Conservation (phyloP, 2,329 filamentous ascomycete species). For the Fusarium subglutinans region DNA sequence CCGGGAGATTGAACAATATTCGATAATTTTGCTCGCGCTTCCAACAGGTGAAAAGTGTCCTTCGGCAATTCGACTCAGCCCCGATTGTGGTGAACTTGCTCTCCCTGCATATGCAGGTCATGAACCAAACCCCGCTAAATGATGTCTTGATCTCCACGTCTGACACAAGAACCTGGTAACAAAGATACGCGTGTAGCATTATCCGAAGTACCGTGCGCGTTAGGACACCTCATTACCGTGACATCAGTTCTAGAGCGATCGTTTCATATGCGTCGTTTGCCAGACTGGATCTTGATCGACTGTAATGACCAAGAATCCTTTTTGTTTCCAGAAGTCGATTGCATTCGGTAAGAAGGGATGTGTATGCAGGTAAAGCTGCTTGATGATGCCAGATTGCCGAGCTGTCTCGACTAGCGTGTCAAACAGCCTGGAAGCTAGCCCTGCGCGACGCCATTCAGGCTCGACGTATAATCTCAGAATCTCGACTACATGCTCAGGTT, state of each 20-base stretch:
- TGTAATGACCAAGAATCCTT: slow-evolving; percentile 31
- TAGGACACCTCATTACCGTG: background rate
- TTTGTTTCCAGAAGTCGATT: slow-evolving; percentile 39
- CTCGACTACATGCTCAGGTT: slow-evolving; percentile 34
- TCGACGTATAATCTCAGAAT: slow-evolving; percentile 43
- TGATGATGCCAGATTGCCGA: slow-evolving; percentile 20
- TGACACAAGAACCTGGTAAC: background rate
- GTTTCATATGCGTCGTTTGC: slow-evolving; percentile 44
- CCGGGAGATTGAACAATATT: background rate
- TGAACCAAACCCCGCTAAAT: background rate
- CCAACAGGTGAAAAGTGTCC: background rate
- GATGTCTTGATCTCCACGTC: background rate
- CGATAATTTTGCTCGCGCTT: background rate
- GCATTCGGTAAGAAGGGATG: slow-evolving; percentile 43
- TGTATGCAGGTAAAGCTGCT: slow-evolving; percentile 42
- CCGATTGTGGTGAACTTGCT: background rate
- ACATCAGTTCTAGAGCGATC: background rate
- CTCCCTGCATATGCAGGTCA: background rate
- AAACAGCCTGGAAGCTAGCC: slow-evolving; percentile 41
- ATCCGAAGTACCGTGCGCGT: background rate
- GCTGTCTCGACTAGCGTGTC: slow-evolving; percentile 25
- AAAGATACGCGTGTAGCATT: background rate
- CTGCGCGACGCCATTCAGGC: slow-evolving; percentile 39
- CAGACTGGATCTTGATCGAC: slow-evolving; percentile 41
- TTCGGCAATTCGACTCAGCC: background rate